These are phyloP conservation scores for Teratosphaeriaceae sp. DNA, from an alignment of 2,329 filamentous ascomycete genomes.

Conservation along the genomic window DNA sequence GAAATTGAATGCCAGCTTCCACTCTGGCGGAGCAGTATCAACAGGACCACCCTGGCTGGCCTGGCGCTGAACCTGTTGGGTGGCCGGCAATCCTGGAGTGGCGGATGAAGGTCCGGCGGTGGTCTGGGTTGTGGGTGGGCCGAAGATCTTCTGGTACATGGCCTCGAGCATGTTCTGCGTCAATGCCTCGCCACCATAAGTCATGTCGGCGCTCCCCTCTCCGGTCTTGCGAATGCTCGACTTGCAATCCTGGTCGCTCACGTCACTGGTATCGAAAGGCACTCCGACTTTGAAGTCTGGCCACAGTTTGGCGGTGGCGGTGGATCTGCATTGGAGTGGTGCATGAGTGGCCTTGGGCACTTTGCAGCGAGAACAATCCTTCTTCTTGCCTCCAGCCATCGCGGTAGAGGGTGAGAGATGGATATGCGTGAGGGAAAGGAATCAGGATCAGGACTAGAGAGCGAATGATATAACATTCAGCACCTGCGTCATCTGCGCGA, in stretches of 20 bases:
- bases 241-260: not conserved
- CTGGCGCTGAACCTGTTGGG: not conserved
- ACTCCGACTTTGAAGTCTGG: no score
- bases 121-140: not conserved
- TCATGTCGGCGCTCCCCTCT: no score
- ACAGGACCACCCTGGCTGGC: no score
- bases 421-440: no score
- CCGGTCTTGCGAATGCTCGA: not conserved
- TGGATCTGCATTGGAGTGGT: not conserved
- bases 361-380: not conserved
- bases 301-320: not conserved
- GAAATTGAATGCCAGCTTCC: no score
- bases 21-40: no score
- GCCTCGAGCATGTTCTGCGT: slow-evolving; percentile 1
- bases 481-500: no score
- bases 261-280: no score
- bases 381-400: not conserved
- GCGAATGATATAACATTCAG: not conserved
- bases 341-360: no score
- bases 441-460: no score
- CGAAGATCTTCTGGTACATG: not conserved
- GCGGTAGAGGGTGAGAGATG: not conserved
- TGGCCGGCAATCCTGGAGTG: not conserved
- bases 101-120: not conserved
- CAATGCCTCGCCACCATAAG: not conserved